Base-by-base conservation (phyloP, 1,284 basidiomycete species). In the Marasmius tenuissimus region DNA sequence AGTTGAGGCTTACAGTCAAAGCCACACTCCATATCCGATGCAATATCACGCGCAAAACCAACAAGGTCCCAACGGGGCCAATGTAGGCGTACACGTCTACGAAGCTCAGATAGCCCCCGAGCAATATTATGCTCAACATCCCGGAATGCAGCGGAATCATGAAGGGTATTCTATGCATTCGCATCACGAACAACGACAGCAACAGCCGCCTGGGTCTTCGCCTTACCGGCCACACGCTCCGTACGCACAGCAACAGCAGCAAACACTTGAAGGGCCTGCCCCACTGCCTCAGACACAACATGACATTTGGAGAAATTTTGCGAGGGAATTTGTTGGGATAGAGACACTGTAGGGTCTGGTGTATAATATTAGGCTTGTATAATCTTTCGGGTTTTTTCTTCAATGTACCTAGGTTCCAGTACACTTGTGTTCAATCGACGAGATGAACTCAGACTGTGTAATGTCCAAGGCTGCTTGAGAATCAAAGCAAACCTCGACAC, bases 251-350 rank as follows among this genome's bases (percentile, higher is more conserved):
- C 68, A 70, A 48, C 67, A 76, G 2, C 65, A 63, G 8, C 64
- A 69, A 45, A 34, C 33, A 57, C 62, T 45, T 33, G 38, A 18
- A 18, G 59, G 56, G 20, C 55, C 51, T 33, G 35, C 38, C 55
- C 61, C 42, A 63, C 58, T 42, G 67, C 66, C 67, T 59, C 67
- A 65, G 50, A 72, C 69, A 56, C 74, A 74, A 55, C 71, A 74
- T 10, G 74, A 76, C 27, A 70, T 74, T 50, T 76, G 76, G 75
- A 67, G 70, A 10, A 69, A 68, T 58, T 75, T 73, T 57, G 68
- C 72, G 58, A 58, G 66, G 53, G 66, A 69, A 47, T 27, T 27
- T 27, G 71, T 71, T 59, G 69, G 67, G 20, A 47, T 55, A 34
- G 58, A 63, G 38, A 54, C 45, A 7, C 34, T 49, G 1, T 58